Evolutionary conservation across 805 yeast genomes (phyloP), one percentile per base, ranked within the genome.

Genomic region (Kuraishia piskuri): DNA sequence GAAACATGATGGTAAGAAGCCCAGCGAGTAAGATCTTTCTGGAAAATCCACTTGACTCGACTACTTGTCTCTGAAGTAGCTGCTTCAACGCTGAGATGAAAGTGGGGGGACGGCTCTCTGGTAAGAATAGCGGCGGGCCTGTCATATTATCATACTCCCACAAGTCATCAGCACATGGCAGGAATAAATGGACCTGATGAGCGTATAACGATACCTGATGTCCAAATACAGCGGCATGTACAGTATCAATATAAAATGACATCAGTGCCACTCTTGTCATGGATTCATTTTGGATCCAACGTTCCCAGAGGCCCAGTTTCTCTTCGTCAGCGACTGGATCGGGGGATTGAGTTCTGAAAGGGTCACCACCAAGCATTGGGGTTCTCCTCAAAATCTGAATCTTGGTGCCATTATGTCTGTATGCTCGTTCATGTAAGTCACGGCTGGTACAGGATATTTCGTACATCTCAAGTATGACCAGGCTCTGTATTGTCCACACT

Each of bases 251-350:
- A 60, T 83, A 84, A 60, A 88, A 88, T 1, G 91, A 88, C 79
- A 86, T 78, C 57, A 84, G 78, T 0, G 90, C 87, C 0, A 83
- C 76, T 53, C 96, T 68, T 63, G 88, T 88, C 75, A 86, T 73
- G 50, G 83, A 77, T 62, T 88, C 96, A 51, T 80, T 79, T 51
- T 86, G 88, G 23, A 87, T 83, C 94, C 95, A 88, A 51, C 75
- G 72, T 64, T 75, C 58, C 77, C 79, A 75, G 9, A 22, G 21
- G 10, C 31, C 25, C 49, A 47, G 17, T 19, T 47, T 47, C 22
- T 21, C 22, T 22, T 21, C 48, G 22, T 45, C 48, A 10, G 21
- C 48, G 5, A 45, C 48, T 10, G 12, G 31, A 25, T 47, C 49
- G n/a, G 23, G 31, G 17, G 23, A 22, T n/a, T 47, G 23, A 19